Evolutionary conservation across 1,284 basidiomycete genomes (phyloP), one percentile per base, ranked within the genome.

Genomic region (Fistulina hepatica): DNA sequence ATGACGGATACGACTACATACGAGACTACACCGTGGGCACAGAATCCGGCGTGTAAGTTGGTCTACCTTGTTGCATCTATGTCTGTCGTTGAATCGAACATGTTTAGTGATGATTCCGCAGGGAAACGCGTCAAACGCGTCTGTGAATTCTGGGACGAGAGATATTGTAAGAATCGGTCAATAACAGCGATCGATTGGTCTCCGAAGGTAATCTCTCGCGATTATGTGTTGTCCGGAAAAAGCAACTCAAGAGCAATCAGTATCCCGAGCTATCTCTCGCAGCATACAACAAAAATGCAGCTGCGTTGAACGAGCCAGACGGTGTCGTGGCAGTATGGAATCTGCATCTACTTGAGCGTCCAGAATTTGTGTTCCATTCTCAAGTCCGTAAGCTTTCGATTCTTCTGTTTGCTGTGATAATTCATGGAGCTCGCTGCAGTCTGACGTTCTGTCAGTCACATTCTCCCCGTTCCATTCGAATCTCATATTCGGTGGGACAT

Each of bases 391-490:
- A 46, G 28, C 21, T 11, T 41, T 36, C n/a, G n/a, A 10, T 30
- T 27, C 16, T 22, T 19, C n/a, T 8, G 39, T 19, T 21, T 23
- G 31, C 21, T 22, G 17, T n/a, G 44, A 36, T 16, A 44, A 22
- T 43, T 39, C 30, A 53, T 44, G 23, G 52, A 24, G 11, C 17
- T 28, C 33, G 36, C 16, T 44, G 12, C 61, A 94, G 88, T 97
- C 93, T 21, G 95, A 98, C 53, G 92, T 98, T 11, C 74, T 98
- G 10, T 94, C 92, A 2, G 89, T 97, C 4, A 81, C 83, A 11
- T 97, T 98, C 57, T 97, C 93, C 0, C 93, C 95, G 0, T 98
- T 97, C 61, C 93, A 98, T 57, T 88, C 95, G 1, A 97, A 95
- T 49, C 75, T 98, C 6, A 75, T 98, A 28, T 94, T 97, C 48